Percentiles rank a stretch among this genome's conserved stretches.
Evolutionary conservation across 2,329 filamentous ascomycete species (phyloP).

Genomic region (Pestalotiopsis sp.): DNA sequence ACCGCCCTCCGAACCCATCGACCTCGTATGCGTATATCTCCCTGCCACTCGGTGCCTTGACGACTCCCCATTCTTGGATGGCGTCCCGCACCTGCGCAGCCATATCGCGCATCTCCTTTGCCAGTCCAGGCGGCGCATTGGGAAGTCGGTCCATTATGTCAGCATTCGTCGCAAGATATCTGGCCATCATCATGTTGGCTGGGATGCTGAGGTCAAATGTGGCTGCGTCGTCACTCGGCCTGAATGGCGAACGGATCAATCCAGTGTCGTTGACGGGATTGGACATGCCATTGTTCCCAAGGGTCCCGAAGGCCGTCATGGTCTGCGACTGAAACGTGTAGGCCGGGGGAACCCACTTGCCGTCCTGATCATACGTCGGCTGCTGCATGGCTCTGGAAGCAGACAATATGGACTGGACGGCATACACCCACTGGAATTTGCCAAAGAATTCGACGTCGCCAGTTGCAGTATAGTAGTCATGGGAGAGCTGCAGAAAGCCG

Average conservation of each 20-base stretch:
- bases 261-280: conserved; percentile 75
- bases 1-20: conserved; percentile 64
- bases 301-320: conserved; percentile 71
- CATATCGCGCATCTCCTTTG: conserved; percentile 52
- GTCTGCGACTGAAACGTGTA: conserved; percentile 75
- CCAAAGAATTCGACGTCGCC: conserved; percentile 69
- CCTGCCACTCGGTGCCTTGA: conserved; percentile 62
- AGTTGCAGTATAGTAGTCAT: conserved; percentile 72
- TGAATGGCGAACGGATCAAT: conserved; percentile 75
- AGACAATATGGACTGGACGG: conserved; percentile 61
- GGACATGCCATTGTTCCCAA: conserved; percentile 68
- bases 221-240: conserved; percentile 78
- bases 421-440: conserved; percentile 68
- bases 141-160: conserved; percentile 33
- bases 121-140: conserved; percentile 35
- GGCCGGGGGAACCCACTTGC: conserved; percentile 54
- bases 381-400: conserved; percentile 67
- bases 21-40: conserved; percentile 71
- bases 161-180: conserved; percentile 51
- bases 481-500: conserved; percentile 72
- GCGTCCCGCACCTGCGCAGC: conserved; percentile 65
- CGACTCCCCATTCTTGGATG: conserved; percentile 58
- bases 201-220: conserved; percentile 80
- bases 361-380: conserved; percentile 65
- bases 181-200: conserved; percentile 72